Evolutionary conservation across 1,284 basidiomycete species (phyloP), one percentile per base, ranked within the genome.

Genomic region (Austroboletus novae-zelandiae): DNA sequence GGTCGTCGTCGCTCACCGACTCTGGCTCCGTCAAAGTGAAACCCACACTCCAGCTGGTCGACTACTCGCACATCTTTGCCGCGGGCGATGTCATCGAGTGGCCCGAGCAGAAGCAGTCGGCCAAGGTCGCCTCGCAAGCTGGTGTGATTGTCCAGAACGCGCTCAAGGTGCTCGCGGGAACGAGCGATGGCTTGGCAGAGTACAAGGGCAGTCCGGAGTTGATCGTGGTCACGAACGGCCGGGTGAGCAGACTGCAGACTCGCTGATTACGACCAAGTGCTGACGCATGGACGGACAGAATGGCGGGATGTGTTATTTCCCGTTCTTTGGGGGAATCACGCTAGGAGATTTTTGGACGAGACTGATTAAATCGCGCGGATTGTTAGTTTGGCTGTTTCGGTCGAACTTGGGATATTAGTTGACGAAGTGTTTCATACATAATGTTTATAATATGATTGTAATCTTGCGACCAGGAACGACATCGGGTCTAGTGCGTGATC

Each of bases 81-180:
- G 70, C 67, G 5, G 84, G 84, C 9, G 84, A 86, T 60, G 73
- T 80, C 45, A 75, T 81, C 47, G 77, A 81, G 27, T 79, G 76
- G 75, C 44, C 69, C 0, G 84, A 86, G 64, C 77, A 81, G 59
- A 84, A 85, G 58, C 80, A 81, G 57, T 70, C 74, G 0, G 71
- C 70, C 13, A 86, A 86, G 61, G 65, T 66, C 1, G 15, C 47
- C 3, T 64, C 59, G 4, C 83, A 85, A 54, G 71, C 71, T 2
- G 55, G 58, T 0, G 65, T 81, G 31, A 69, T 77, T 35, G 68
- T 62, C 3, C 61, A 72, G 30, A 86, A 85, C 53, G 58, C 83
- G n/a, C 41, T 75, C 2, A 68, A 70, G n/a, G 65, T 75, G 54
- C 66, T 81, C 40, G 59, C 59, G 5, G 74, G 73, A 25, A 61